Base-by-base conservation (phyloP, 352 stramenopile species). In the Globisporangium camurandrum region DNA sequence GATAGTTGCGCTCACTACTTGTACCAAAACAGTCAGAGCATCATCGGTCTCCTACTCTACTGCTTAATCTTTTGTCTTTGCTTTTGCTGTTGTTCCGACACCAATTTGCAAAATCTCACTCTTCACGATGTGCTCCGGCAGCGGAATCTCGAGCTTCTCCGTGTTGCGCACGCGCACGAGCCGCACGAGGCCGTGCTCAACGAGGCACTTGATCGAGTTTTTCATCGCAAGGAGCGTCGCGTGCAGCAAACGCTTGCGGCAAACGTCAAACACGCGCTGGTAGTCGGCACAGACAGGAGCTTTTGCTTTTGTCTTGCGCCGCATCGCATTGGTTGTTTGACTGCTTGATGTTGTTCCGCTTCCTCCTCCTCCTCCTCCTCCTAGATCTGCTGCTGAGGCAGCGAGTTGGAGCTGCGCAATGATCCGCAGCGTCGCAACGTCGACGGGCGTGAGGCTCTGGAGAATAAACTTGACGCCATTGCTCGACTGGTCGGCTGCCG, bases 401-500 rank as follows among this genome's bases (percentile, higher is more conserved):
- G 51, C 66, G 8, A 75, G 56, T 23, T 80, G 69, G n/a, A 65
- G 64, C 10, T 59, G 61, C 9, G 67, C 69, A 2, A 81, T 47
- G 37, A 72, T 57, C 64, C 65, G 59, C 41, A 85, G 45, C 17
- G 67, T 79, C 5, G 62, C 56, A 14, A 85, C 64, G 54, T 85
- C 70, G 17, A 68, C 77, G 11, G 73, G 73, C 20, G 73, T 80
- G 14, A 85, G 59, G 67, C 70, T 82, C 52, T 82, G 67, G 14
- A 85, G 51, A 51, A 85, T 85, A 51, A 75, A 85, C 34, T 77
- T 71, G 48, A 85, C 66, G 20, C 73, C 73, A 26, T 42, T 73
- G 24, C 54, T 66, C 5, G 67, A 75, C 20, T 54, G 54, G 47
- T 71, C 58, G 4, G 43, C 54, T n/a, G 44, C 57, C 41, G 62